A percentile compares a stretch with the other conserved stretches of the same genome.
Evolutionary conservation across 805 yeast species (phyloP).

Genomic region (Candida sonorensis): DNA sequence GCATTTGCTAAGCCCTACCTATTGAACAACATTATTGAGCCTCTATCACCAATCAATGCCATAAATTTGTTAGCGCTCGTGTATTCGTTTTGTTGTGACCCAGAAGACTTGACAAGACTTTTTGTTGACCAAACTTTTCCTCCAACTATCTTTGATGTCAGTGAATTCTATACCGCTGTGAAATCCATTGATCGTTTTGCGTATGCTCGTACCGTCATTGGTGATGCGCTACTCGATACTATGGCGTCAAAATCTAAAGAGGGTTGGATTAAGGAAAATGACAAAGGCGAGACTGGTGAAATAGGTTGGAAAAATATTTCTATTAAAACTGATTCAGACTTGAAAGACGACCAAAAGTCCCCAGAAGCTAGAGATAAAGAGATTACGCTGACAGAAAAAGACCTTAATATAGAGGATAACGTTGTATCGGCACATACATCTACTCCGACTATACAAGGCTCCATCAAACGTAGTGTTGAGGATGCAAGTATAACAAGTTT

Average conservation of each 20-base stretch:
- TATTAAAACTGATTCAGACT: no score
- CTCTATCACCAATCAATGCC: conserved; percentile 19
- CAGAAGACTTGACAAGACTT: conserved; percentile 9
- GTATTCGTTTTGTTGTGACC: conserved; percentile 22
- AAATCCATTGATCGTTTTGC: conserved; percentile 22
- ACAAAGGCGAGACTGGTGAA: no score
- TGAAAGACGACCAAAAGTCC: no score
- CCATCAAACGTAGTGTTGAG: no score
- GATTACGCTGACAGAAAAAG: no score
- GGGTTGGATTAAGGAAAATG: no score
- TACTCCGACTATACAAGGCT: no score
- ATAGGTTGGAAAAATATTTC: no score
- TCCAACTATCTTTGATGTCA: conserved; percentile 22
- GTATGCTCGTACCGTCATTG: conserved; percentile 16
- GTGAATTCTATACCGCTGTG: conserved; percentile 21
- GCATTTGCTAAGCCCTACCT: conserved; percentile 21
- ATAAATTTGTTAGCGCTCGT: conserved; percentile 23
- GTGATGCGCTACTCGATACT: conserved; percentile 14
- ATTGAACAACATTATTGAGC: conserved; percentile 18
- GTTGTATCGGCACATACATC: no score
- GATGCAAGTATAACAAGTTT: no score
- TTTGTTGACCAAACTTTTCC: conserved; percentile 18
- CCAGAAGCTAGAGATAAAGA: no score
- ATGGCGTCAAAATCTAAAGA: conserved; percentile 13
- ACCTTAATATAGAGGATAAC: no score